Percentiles rank a stretch among this genome's conserved stretches.
These are phyloP conservation scores for Rosa multiflora DNA, from an alignment of 306 rosid genomes.

Conservation along the genomic window DNA sequence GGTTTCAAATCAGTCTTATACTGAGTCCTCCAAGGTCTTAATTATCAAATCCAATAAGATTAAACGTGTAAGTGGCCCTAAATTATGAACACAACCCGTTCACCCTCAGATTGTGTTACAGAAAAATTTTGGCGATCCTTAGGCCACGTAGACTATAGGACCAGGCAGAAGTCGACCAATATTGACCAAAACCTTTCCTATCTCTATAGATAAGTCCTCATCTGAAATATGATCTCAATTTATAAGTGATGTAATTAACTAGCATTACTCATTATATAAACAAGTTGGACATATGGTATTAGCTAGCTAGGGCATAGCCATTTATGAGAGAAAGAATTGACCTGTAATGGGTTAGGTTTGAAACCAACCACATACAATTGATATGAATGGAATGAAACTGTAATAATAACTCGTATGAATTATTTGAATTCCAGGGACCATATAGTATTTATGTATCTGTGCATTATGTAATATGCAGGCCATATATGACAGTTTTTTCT, in stretches of 20 bases:
- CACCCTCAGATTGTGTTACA: background rate
- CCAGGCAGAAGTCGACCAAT: background rate
- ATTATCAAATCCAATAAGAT: no score
- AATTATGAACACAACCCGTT: no score
- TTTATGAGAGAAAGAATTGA: constrained; percentile 54
- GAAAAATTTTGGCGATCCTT: background rate
- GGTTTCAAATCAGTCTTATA: no score
- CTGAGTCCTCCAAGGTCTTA: no score
- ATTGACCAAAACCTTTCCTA: background rate
- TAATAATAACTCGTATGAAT: background rate
- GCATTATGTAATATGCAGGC: background rate
- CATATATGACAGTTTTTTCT: background rate
- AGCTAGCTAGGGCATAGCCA: constrained; percentile 34
- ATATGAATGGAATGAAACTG: background rate
- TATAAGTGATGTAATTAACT: constrained; percentile 25
- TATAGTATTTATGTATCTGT: background rate
- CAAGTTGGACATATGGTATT: background rate
- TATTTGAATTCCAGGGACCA: background rate
- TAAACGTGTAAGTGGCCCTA: no score
- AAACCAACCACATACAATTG: constrained; percentile 42
- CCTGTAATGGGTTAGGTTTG: constrained; percentile 45
- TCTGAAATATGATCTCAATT: background rate
- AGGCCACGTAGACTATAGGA: background rate
- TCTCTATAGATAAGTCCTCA: background rate
- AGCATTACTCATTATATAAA: background rate